phyloP scores from a whole-genome alignment of 768 basidiomycete genomes.

The Leucocoprinus leucothites region DNA sequence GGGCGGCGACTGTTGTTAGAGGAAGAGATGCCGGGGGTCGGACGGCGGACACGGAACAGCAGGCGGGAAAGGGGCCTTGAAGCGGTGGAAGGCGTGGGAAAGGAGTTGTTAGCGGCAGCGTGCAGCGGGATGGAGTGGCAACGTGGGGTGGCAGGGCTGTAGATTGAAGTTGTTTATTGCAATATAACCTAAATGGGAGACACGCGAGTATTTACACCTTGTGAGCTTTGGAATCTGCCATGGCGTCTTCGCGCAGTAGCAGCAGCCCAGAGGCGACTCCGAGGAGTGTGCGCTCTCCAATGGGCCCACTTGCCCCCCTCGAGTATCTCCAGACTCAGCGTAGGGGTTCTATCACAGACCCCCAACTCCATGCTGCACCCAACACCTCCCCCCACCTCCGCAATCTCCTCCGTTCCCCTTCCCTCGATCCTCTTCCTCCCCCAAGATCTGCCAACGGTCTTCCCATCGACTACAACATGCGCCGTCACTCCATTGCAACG shows the following conservation, averaged over 20 bases:
- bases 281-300: conserved; percentile 40
- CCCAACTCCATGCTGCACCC: conserved; percentile 62
- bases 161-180: conserved; percentile 22
- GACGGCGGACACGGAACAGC: conserved; percentile 55
- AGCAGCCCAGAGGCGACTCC: not conserved
- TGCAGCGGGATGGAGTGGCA: conserved; percentile 20
- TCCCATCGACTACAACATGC: conserved; percentile 66
- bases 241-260: not conserved
- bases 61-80: conserved; percentile 30
- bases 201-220: too few species aligned
- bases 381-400: conserved; percentile 44
- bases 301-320: conserved; percentile 68
- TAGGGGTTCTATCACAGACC: conserved; percentile 83
- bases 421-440: conserved; percentile 37
- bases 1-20: conserved; percentile 42
- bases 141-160: conserved; percentile 27
- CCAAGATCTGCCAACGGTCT: conserved; percentile 37
- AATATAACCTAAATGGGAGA: conserved; percentile 16
- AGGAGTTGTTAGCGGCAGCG: conserved; percentile 14
- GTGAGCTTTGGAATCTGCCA: too few species aligned
- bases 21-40: conserved; percentile 19
- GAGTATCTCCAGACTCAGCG: conserved; percentile 79
- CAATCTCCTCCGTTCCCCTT: conserved; percentile 58
- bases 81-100: conserved; percentile 34
- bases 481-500: conserved; percentile 69